Percentiles rank a stretch among this genome's conserved stretches.
Conservation (phyloP, 73 alveolate species). For the Paramecium sexaurelia region DNA sequence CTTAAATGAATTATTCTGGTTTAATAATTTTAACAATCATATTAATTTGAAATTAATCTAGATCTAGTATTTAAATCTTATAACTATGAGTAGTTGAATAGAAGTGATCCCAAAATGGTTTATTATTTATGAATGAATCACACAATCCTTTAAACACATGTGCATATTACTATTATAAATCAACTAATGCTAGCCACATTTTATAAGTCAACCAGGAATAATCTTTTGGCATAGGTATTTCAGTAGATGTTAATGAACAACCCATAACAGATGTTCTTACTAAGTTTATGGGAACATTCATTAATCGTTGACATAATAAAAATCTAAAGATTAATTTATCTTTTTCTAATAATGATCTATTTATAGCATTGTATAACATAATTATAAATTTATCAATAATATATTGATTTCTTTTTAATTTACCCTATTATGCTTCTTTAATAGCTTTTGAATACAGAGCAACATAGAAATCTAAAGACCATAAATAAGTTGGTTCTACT, state of each 20-base stretch:
- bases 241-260: slow-evolving; percentile 78
- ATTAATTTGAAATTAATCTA: slow-evolving; percentile 39
- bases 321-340: slow-evolving; percentile 92
- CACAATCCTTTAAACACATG: slow-evolving; percentile 60
- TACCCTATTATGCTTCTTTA: slow-evolving; percentile 62
- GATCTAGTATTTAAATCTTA: neutral
- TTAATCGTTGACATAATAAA: slow-evolving; percentile 82
- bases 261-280: slow-evolving; percentile 94
- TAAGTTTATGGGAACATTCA: slow-evolving; percentile 75
- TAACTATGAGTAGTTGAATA: neutral
- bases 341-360: slow-evolving; percentile 93
- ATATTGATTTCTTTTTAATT: slow-evolving; percentile 71
- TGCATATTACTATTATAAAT: slow-evolving; percentile 88
- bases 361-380: slow-evolving; percentile 74
- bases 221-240: slow-evolving; percentile 81
- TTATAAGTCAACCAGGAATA: slow-evolving; percentile 88
- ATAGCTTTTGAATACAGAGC: slow-evolving; percentile 71
- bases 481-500: slow-evolving; percentile 86
- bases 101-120: slow-evolving; percentile 74
- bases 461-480: slow-evolving; percentile 79
- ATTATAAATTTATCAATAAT: slow-evolving; percentile 73
- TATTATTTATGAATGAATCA: slow-evolving; percentile 48
- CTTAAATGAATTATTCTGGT: slow-evolving; percentile 96
- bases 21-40: slow-evolving; percentile 85
- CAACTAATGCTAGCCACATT: slow-evolving; percentile 89